These are phyloP conservation scores for Paramecium bursaria DNA, from an alignment of 73 alveolate genomes.

Conservation along the genomic window DNA sequence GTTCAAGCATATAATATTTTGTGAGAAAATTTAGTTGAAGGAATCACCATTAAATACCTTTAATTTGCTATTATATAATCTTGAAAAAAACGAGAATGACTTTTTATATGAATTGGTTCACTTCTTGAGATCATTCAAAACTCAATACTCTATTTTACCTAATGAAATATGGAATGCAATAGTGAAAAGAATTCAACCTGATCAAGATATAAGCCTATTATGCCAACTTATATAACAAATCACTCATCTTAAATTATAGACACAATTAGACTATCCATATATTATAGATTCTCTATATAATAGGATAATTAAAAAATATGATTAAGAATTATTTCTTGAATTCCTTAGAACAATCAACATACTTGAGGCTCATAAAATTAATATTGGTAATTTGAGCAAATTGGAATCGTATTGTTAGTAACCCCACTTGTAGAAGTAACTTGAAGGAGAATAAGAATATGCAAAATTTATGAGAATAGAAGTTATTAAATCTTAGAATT, in stretches of 20 bases:
- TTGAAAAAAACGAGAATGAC: conserved; percentile 1
- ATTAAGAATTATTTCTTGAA: not conserved
- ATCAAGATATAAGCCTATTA: no score
- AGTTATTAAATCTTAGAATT: no score
- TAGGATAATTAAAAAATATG: not conserved
- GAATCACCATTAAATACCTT: conserved; percentile 11
- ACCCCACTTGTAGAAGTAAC: not conserved
- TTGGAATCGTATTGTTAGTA: not conserved
- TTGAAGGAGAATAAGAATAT: conserved; percentile 33
- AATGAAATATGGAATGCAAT: conserved; percentile 37
- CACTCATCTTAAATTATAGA: conserved; percentile 6
- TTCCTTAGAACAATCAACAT: conserved; percentile 28
- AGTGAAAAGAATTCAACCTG: not conserved
- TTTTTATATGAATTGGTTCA: not conserved
- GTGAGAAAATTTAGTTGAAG: conserved; percentile 2
- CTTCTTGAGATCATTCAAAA: conserved; percentile 3
- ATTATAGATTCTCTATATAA: not conserved
- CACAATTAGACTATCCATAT: conserved; percentile 8
- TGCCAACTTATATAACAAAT: conserved; percentile 35
- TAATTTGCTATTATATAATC: conserved; percentile 18
- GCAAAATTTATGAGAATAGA: conserved; percentile 17
- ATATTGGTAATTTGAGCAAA: not conserved
- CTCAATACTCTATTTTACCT: conserved; percentile 13
- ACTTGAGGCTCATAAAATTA: conserved; percentile 19
- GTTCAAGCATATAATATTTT: conserved; percentile 10